Conservation (phyloP, 1,139 yeast species). For the Yamadazyma conglobata region DNA sequence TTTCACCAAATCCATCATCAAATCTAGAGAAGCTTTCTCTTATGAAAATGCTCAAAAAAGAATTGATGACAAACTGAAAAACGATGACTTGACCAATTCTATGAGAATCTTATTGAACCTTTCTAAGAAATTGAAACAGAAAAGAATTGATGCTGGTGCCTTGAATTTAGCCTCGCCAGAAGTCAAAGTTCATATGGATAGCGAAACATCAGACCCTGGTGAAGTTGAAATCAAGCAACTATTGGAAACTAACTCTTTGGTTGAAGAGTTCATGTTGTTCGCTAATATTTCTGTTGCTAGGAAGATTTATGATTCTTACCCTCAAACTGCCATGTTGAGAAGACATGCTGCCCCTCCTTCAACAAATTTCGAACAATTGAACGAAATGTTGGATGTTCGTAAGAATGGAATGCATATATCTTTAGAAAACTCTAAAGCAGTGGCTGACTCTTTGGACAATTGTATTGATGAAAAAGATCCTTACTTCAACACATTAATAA, state of each 20-base stretch:
- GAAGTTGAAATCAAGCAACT: conserved; percentile 90
- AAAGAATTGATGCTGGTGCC: conserved; percentile 92
- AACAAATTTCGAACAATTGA: conserved; percentile 82
- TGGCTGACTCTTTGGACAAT: conserved; percentile 91
- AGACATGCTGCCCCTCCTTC: conserved; percentile 97
- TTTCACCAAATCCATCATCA: conserved; percentile 84
- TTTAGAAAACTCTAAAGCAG: conserved; percentile 80
- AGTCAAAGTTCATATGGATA: conserved; percentile 94
- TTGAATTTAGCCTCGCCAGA: conserved; percentile 96
- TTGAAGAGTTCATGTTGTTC: conserved; percentile 96
- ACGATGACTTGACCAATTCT: conserved; percentile 83
- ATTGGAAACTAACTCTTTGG: conserved; percentile 89
- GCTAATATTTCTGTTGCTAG: conserved; percentile 96
- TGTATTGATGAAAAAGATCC: conserved; percentile 81
- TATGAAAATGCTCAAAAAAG: conserved; percentile 91
- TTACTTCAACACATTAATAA: conserved; percentile 86
- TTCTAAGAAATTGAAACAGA: conserved; percentile 81
- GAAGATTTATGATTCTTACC: conserved; percentile 86
- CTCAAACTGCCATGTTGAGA: conserved; percentile 97
- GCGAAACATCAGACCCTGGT: conserved; percentile 95
- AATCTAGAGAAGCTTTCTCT: conserved; percentile 91
- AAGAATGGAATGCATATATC: conserved; percentile 73
- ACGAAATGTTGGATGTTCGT: conserved; percentile 84
- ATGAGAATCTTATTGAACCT: conserved; percentile 77
- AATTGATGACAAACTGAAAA: conserved; percentile 75